These are phyloP conservation scores for Uronychia setigera DNA, from an alignment of 73 alveolate genomes.

Conservation along the genomic window DNA sequence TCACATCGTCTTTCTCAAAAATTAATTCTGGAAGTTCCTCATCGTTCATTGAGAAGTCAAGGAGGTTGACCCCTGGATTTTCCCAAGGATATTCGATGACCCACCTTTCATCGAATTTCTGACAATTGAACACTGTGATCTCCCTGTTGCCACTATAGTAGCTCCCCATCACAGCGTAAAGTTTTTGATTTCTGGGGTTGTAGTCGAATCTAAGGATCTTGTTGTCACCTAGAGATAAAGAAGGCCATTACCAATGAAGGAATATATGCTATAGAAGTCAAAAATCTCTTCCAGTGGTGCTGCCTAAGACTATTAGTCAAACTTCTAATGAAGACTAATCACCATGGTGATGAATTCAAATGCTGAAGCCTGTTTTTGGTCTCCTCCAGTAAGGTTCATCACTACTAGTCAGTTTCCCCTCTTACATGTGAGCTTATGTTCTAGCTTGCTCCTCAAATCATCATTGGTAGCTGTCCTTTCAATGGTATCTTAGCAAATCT, in stretches of 20 bases:
- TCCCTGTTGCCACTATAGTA: background rate
- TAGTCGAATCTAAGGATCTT: background rate
- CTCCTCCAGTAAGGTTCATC: no score
- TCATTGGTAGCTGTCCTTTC: no score
- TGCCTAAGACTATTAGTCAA: no score
- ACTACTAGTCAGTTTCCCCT: no score
- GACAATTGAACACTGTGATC: background rate
- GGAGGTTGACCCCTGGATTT: background rate
- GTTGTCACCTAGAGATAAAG: background rate
- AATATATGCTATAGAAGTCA: background rate
- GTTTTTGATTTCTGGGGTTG: background rate
- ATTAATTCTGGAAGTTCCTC: background rate
- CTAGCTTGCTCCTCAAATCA: no score
- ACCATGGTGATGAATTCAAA: no score
- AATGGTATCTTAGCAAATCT: no score
- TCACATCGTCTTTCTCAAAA: background rate
- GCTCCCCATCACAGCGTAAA: background rate
- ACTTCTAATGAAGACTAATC: no score
- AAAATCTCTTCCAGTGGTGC: background rate
- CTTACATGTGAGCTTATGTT: no score
- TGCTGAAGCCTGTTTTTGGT: no score
- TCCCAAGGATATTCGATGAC: background rate
- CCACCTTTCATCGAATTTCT: background rate
- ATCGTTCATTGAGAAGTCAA: background rate
- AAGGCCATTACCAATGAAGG: background rate